phyloP scores from a whole-genome alignment of 2,329 filamentous ascomycete genomes.

The Neonectria sp. region DNA sequence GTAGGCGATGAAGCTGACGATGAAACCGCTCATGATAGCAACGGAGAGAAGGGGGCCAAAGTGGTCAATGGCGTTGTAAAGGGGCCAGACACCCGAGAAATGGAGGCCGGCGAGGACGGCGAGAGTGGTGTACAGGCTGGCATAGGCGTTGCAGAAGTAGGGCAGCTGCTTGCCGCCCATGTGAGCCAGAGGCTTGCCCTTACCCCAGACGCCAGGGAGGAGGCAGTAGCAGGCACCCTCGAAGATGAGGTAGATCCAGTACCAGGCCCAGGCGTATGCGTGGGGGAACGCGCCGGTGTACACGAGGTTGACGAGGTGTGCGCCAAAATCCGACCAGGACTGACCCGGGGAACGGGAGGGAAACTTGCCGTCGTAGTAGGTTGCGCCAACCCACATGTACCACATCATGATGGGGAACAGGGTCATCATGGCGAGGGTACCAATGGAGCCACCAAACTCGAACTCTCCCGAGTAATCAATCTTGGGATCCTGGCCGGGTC shows the following conservation, averaged over 20 bases:
- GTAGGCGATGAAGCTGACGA: slow-evolving; percentile 88
- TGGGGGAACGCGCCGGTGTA: slow-evolving; percentile 90
- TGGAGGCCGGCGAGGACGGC: slow-evolving; percentile 80
- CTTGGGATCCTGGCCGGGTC: slow-evolving; percentile 72
- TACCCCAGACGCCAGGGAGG: slow-evolving; percentile 88
- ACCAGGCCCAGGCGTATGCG: slow-evolving; percentile 88
- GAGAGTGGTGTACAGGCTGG: slow-evolving; percentile 91
- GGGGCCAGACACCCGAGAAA: slow-evolving; percentile 85
- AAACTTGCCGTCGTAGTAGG: slow-evolving; percentile 89
- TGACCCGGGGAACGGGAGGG: slow-evolving; percentile 78
- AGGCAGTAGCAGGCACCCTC: slow-evolving; percentile 87
- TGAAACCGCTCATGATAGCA: slow-evolving; percentile 90
- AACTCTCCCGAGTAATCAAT: slow-evolving; percentile 75
- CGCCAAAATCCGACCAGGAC: slow-evolving; percentile 78
- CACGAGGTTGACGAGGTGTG: slow-evolving; percentile 79
- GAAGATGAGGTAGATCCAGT: slow-evolving; percentile 93
- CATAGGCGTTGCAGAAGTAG: slow-evolving; percentile 95
- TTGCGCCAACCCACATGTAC: slow-evolving; percentile 99
- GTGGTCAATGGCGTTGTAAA: slow-evolving; percentile 94
- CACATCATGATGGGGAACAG: slow-evolving; percentile 97
- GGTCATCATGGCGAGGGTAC: slow-evolving; percentile 88
- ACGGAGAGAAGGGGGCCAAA: slow-evolving; percentile 95
- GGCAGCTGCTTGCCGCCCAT: slow-evolving; percentile 86
- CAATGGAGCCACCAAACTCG: slow-evolving; percentile 92
- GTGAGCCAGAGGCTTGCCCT: slow-evolving; percentile 90